These are phyloP conservation scores for Suhomyces taliae DNA, from an alignment of 1,139 yeast genomes.

Conservation along the genomic window DNA sequence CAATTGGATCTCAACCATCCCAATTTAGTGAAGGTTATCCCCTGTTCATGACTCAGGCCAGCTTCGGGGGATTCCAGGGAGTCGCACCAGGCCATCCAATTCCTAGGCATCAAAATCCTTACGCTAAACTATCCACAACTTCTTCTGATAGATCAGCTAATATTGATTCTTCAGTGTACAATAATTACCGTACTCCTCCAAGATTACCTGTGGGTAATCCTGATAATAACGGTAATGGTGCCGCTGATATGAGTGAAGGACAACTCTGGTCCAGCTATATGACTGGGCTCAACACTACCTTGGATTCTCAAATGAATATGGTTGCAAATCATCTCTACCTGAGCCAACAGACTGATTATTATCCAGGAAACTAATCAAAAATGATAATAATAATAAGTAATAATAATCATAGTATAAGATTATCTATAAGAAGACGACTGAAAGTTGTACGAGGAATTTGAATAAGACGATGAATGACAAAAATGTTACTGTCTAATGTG, in stretches of 20 bases:
- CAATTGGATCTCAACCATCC: neutral
- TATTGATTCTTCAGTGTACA: neutral
- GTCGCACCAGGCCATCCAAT: neutral
- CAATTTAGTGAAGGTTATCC: neutral
- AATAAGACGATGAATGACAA: too few species aligned
- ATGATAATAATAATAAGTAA: too few species aligned
- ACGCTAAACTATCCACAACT: neutral
- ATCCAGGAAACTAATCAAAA: neutral
- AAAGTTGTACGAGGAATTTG: too few species aligned
- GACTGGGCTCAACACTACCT: conserved; percentile 2
- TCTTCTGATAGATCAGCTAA: neutral
- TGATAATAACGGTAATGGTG: too few species aligned
- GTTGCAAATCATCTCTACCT: neutral
- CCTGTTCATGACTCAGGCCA: neutral
- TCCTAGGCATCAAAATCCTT: neutral
- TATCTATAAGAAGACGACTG: too few species aligned
- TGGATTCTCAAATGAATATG: conserved; percentile 5
- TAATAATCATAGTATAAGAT: too few species aligned
- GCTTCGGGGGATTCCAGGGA: too few species aligned
- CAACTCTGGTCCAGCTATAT: conserved; percentile 7
- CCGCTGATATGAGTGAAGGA: neutral
- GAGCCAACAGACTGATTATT: neutral
- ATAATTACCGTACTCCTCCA: neutral
- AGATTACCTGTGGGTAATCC: neutral
- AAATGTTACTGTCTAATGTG: too few species aligned